Evolutionary conservation across 2,329 filamentous ascomycete species (phyloP), one percentile per base, ranked within the genome.

Genomic region (Monilinia laxa): DNA sequence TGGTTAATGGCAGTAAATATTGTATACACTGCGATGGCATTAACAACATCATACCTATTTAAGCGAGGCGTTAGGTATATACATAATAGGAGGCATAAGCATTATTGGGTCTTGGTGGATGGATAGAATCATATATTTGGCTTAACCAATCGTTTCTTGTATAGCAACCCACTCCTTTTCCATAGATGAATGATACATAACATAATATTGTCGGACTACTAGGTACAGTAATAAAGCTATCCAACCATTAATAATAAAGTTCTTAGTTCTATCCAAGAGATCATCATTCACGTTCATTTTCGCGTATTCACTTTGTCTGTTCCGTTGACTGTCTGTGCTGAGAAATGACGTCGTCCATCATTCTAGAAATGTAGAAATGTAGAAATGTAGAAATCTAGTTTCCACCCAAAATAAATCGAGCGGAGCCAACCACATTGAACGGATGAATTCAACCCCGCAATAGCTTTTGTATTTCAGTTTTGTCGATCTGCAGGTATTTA

Each of bases 1-100:
- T 69, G 69, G 66, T 52, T 75, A 64, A 71, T 68, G 45, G 51
- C n/a, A 40, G 38, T 40, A 53, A n/a, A 47, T n/a, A 35, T 67
- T 67, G 35, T 53, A 59, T 59, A 52, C 45, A 52, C 28, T 59
- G 57, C 4, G 53, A 40, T 58, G 35, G 45, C 9, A 6, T 38
- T 20, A 51, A n/a, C 9, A 31, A n/a, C 31, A 25, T 23, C 31
- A 51, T 51, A 52, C 6, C 11, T 28, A 42, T 31, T 66, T 66
- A 51, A 67, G 60, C 60, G 51, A 64, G 67, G 67, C 67, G 60
- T 67, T 65, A 35, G 64, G 64, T 60, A 60, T 10, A 25, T 35
- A 35, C 31, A 35, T 35, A 5, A 35, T 35, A 35, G 31, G 31
- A 35, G 31, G 31, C 7, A 35, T 35, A 35, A 35, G 20, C 14